Conservation (phyloP, 352 stramenopile genomes). For the Phytophthora citrophthora region DNA sequence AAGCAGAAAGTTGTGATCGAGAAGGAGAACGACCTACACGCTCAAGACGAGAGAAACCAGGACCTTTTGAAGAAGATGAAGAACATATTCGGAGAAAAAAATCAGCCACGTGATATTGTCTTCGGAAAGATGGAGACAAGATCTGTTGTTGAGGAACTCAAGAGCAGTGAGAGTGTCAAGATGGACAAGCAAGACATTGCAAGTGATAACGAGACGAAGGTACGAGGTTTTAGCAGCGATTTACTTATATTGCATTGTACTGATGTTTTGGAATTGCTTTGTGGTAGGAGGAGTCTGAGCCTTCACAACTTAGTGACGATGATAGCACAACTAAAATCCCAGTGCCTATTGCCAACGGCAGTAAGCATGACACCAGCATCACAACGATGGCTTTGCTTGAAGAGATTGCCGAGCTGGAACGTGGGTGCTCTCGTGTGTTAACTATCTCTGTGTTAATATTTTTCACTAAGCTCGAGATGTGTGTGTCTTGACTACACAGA, state of each 20-base stretch:
- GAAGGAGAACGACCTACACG: slow-evolving; percentile 42
- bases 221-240: neutral
- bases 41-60: slow-evolving; percentile 43
- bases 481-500: slow-evolving; percentile 20
- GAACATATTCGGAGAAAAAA: slow-evolving; percentile 32
- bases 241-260: neutral
- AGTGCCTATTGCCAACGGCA: neutral
- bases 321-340: slow-evolving; percentile 1
- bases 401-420: slow-evolving; percentile 61
- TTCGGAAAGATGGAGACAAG: slow-evolving; percentile 16
- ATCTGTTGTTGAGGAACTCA: neutral
- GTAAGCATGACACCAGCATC: slow-evolving; percentile 5
- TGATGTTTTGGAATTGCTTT: neutral
- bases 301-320: neutral
- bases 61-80: slow-evolving; percentile 43
- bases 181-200: neutral
- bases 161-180: neutral
- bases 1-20: slow-evolving; percentile 37
- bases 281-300: slow-evolving; percentile 12
- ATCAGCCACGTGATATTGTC: neutral
- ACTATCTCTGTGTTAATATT: neutral
- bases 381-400: slow-evolving; percentile 33
- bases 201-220: slow-evolving; percentile 15
- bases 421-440: slow-evolving; percentile 9
- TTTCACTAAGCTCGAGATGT: slow-evolving; percentile 1